Evolutionary conservation across 257 asterid genomes (phyloP).

Genomic region (Handroanthus guayacan): DNA sequence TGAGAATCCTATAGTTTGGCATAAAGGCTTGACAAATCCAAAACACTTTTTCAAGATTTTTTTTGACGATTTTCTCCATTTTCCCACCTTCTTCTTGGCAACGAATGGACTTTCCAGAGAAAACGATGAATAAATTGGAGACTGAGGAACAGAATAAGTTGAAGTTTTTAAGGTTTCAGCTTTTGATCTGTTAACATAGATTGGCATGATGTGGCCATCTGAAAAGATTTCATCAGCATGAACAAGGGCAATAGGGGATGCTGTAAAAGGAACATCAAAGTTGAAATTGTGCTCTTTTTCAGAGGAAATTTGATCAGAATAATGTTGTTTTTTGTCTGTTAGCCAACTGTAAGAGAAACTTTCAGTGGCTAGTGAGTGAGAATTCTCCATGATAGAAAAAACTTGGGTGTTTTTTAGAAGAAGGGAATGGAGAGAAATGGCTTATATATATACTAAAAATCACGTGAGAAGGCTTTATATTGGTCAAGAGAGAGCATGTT

Average conservation of each 20-base stretch:
- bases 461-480: constrained; percentile 24
- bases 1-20: constrained; percentile 29
- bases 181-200: constrained; percentile 29
- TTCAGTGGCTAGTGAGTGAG: constrained; percentile 62
- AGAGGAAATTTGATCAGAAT: constrained; percentile 31
- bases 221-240: constrained; percentile 71
- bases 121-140: constrained; percentile 41
- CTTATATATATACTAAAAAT: constrained; percentile 33
- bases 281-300: constrained; percentile 52
- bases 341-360: constrained; percentile 83
- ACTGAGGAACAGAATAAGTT: constrained; percentile 37
- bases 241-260: constrained; percentile 45
- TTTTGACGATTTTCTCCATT: constrained; percentile 47
- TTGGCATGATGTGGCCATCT: constrained; percentile 61
- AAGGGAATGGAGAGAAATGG: constrained; percentile 21
- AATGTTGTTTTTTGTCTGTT: constrained; percentile 40
- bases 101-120: constrained; percentile 5
- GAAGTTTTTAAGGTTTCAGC: constrained; percentile 23
- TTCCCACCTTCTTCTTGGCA: constrained; percentile 13
- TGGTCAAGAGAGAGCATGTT: no score
- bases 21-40: constrained; percentile 47
- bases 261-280: constrained; percentile 51
- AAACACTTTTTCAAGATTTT: constrained; percentile 43
- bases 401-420: constrained; percentile 4
- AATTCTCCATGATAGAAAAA: constrained; percentile 53